phyloP scores from a whole-genome alignment of 2,329 filamentous ascomycete species.

The Penicillium vulpinum region DNA sequence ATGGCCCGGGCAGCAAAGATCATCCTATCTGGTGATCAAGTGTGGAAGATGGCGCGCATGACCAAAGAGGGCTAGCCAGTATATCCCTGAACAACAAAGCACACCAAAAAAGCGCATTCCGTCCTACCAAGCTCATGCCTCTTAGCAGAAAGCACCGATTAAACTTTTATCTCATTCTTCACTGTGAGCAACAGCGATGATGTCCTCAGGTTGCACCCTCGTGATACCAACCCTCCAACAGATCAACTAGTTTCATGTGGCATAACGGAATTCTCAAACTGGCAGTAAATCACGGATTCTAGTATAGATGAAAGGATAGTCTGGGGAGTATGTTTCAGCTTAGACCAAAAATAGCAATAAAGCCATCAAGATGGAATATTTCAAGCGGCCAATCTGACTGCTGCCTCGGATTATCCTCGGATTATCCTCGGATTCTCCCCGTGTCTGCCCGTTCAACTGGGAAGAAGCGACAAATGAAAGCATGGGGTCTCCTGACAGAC shows the following conservation, averaged over 20 bases:
- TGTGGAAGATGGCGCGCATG: conserved; percentile 2
- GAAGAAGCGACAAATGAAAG: conserved; percentile 17
- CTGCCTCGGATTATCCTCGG: too few relatives aligned
- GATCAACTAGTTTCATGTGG: conserved; percentile 1
- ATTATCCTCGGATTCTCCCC: conserved; percentile 14
- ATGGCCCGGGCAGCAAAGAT: neutral
- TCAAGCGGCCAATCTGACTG: neutral
- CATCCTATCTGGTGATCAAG: conserved; percentile 5
- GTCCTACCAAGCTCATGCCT: conserved; percentile 7
- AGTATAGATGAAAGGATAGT: neutral
- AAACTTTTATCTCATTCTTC: neutral
- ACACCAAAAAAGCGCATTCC: neutral
- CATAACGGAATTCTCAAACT: neutral
- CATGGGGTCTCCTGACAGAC: conserved; percentile 23
- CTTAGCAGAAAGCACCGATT: neutral
- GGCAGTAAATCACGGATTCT: neutral
- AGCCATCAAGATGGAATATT: neutral
- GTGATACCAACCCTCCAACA: conserved; percentile 9
- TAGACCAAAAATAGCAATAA: conserved; percentile 15
- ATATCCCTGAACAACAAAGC: neutral
- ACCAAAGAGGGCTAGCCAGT: neutral
- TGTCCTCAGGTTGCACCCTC: conserved; percentile 8
- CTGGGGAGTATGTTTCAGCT: neutral
- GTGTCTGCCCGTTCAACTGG: neutral
- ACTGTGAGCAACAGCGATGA: neutral